Evolutionary conservation across 139 green algal species (phyloP).

Genomic region (Chlorella vulgaris): DNA sequence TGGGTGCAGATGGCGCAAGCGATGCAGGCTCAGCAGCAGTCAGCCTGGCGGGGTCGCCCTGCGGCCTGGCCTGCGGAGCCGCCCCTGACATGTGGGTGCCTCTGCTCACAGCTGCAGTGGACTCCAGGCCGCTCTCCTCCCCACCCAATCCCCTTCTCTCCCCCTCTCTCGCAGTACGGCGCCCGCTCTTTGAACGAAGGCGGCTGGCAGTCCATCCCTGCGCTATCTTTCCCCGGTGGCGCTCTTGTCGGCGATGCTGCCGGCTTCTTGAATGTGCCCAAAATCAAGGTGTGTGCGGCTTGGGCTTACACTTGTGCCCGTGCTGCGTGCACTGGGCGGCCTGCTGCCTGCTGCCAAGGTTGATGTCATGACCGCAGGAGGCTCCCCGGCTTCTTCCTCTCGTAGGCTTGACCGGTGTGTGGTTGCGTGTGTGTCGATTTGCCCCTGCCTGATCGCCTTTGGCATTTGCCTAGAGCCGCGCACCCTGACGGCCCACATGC

Average conservation of each 20-base stretch:
- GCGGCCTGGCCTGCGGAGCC: too few species aligned
- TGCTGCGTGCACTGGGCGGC: too few species aligned
- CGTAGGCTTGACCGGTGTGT: too few species aligned
- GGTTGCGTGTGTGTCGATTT: too few species aligned
- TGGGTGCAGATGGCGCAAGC: constrained; percentile 18
- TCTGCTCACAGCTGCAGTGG: neutral
- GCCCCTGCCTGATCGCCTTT: neutral
- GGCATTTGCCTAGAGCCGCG: too few species aligned
- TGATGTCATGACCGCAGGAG: too few species aligned
- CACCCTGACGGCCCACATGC: too few species aligned
- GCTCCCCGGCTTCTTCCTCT: too few species aligned
- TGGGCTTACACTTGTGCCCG: too few species aligned
- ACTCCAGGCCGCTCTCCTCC: neutral
- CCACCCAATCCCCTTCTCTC: neutral
- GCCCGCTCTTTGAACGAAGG: constrained; percentile 91
- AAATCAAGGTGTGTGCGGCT: constrained; percentile 84
- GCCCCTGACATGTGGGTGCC: neutral
- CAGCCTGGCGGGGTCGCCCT: neutral
- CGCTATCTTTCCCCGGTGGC: constrained; percentile 87
- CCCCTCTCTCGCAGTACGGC: constrained; percentile 75
- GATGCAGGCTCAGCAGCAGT: too few species aligned
- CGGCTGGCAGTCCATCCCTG: constrained; percentile 87
- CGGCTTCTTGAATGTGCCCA: constrained; percentile 93
- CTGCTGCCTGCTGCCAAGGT: too few species aligned
- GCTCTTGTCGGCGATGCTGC: constrained; percentile 91